Percentiles rank a stretch among this genome's conserved stretches.
Conservation (phyloP, 441 rosid species). For the Euphorbia corollata region DNA sequence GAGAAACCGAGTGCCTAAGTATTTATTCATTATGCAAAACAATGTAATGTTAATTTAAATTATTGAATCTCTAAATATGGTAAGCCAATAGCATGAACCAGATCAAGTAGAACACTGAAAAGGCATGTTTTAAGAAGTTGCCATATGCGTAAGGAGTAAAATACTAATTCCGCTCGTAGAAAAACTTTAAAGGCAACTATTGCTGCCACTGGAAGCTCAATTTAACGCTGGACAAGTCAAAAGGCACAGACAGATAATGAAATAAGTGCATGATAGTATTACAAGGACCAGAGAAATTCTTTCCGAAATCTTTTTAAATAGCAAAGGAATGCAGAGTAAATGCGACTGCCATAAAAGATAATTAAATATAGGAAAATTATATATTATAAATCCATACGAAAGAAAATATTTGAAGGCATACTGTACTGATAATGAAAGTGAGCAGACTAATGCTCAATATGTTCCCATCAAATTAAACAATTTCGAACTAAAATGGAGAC, state of each 20-base stretch:
- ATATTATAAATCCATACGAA: not conserved
- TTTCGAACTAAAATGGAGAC: not conserved
- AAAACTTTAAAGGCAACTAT: not conserved
- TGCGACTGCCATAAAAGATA: not conserved
- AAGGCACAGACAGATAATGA: not conserved
- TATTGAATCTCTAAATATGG: not conserved
- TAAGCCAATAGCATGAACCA: slow-evolving; percentile 2
- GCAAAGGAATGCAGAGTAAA: not conserved
- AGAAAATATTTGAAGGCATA: not conserved
- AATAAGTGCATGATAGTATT: not conserved
- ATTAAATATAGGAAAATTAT: not conserved
- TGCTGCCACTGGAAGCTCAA: not conserved
- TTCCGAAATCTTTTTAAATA: not conserved
- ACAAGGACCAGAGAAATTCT: not conserved
- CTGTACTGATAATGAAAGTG: not conserved
- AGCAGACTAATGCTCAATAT: not conserved
- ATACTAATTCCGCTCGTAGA: not conserved
- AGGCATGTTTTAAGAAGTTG: slow-evolving; percentile 1
- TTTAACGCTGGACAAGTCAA: not conserved
- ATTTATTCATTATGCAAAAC: not conserved
- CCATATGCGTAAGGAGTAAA: not conserved
- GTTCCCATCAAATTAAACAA: not conserved
- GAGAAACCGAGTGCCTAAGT: not conserved
- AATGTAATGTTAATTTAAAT: not conserved
- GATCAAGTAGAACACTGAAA: not conserved